A percentile compares a stretch with the other conserved stretches of the same genome.
phyloP scores from a whole-genome alignment of 2,329 filamentous ascomycete genomes.

The Emmonsiellopsis sp. region DNA sequence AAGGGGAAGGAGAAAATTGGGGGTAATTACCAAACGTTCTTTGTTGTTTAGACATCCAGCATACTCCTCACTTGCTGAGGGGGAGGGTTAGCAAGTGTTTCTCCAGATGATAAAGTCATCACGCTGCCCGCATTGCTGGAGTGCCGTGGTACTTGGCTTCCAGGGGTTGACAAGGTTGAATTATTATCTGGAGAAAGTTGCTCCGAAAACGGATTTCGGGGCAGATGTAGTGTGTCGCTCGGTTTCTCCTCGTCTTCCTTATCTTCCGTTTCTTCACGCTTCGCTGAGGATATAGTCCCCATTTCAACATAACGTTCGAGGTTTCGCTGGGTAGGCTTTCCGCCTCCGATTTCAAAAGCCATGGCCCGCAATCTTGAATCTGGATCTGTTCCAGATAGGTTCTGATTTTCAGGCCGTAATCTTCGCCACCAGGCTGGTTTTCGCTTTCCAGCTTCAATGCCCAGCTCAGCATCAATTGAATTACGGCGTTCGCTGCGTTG shows the following conservation, averaged over 20 bases:
- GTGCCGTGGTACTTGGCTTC: constrained; percentile 6
- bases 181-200: background rate
- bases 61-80: constrained; percentile 31
- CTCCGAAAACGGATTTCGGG: constrained; percentile 1
- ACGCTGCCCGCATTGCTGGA: constrained; percentile 16
- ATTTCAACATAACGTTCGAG: constrained; percentile 27
- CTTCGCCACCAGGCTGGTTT: constrained; percentile 55
- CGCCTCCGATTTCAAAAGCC: constrained; percentile 26
- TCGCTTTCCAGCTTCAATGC: constrained; percentile 42
- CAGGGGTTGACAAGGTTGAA: constrained; percentile 2
- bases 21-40: too few relatives aligned
- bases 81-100: constrained; percentile 1
- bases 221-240: background rate
- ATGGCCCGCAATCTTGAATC: constrained; percentile 24
- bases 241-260: constrained; percentile 2
- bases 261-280: constrained; percentile 2
- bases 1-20: too few relatives aligned
- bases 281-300: constrained; percentile 19
- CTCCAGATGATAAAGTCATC: constrained; percentile 16
- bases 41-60: constrained; percentile 28
- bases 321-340: constrained; percentile 18
- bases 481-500: constrained; percentile 52
- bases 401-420: constrained; percentile 22
- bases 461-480: constrained; percentile 50
- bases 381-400: constrained; percentile 11